Evolutionary conservation across 768 basidiomycete species (phyloP), one percentile per base, ranked within the genome.

Genomic region (Nidula microcarpa): DNA sequence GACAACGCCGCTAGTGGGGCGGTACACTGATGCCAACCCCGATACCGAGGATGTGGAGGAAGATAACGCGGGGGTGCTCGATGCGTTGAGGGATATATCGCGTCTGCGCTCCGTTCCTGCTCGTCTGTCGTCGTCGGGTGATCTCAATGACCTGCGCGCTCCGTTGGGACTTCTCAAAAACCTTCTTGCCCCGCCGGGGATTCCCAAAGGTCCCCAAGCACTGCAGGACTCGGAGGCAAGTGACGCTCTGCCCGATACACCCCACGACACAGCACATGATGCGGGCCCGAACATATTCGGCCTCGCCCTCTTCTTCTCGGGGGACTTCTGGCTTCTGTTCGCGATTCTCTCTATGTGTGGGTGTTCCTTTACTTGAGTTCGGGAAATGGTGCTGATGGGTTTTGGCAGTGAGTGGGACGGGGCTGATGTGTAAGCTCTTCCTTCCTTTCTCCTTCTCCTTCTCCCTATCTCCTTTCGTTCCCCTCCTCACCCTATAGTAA

Each of bases 391-490:
- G 50, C 23, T 55, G 46, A 48, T 55, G 39, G 10, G n/a, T 33
- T 17, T n/a, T 47, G 1, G 10, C 53, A 83, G 84, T 86, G 55
- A 80, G 80, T 53, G 87, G 87, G 6, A 85, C 79, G 8, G 86
- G 87, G 4, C 51, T 89, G 14, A 87, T 89, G 86, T 89, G 83
- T 84, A 54, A 50, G 81, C 78, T 41, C 39, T 1, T 41, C 16
- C 39, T 41, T 5, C 1, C 4, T 41, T 16, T 4, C 4, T 5
- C 39, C 13, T 41, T 16, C 4, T 4, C 39, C 4, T 16, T 5
- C 4, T 2, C 39, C 11, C 4, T 41, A n/a, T 41, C 16, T 16
- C 39, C 39, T 16, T 41, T 16, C 16, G 3, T 16, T 16, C 16
- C 39, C 16, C 39, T 41, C 4, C 13, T 11, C 2, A 1, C 39